Base-by-base conservation (phyloP, 176 grass and related monocot genomes). In the Eleusine coracana region DNA sequence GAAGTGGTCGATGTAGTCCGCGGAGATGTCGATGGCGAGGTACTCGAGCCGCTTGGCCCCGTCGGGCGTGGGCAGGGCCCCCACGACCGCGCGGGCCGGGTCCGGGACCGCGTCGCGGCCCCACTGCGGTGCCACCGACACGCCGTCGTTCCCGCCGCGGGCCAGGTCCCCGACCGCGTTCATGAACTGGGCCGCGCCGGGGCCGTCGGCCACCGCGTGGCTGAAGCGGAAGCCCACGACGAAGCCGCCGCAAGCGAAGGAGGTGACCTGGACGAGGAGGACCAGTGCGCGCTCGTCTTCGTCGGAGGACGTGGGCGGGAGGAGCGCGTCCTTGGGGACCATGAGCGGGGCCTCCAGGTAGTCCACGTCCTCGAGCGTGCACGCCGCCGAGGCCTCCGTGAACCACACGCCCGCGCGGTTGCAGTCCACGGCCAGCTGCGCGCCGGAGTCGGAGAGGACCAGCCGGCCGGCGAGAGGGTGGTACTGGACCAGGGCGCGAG, bases 321-420 rank as follows among this genome's bases (percentile, higher is more conserved):
- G 79, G 25, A 96, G 83, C 3, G 90, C 93, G 65, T 99, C 96
- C 83, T 99, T 93, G 64, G 87, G 48, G 5, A 99, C 74, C 89
- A 96, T 99, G 58, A 99, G 67, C 14, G 93, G 96, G 45, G 93
- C 80, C 91, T 99, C 96, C 39, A 99, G 87, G 82, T 96, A 99
- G 44, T 99, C 91, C 29, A 99, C 93, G 68, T 96, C 89, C 56
- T 91, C 82, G 3, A 99, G 86, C 6, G 16, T 56, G 68, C 85
- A 88, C 0, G 13, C 40, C 0, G 87, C 74, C 31, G 60, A 48
- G 0, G 93, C 92, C 74, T 96, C 93, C 7, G 87, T 88, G 80
- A 94, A 96, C 96, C 93, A 96, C 4, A 99, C 93, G 13, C 93
- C 96, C 2, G 82, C 89, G 23, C 37, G 68, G 50, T 63, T 79